Base-by-base conservation (phyloP, 768 basidiomycete species). In the Royoungia palumana region DNA sequence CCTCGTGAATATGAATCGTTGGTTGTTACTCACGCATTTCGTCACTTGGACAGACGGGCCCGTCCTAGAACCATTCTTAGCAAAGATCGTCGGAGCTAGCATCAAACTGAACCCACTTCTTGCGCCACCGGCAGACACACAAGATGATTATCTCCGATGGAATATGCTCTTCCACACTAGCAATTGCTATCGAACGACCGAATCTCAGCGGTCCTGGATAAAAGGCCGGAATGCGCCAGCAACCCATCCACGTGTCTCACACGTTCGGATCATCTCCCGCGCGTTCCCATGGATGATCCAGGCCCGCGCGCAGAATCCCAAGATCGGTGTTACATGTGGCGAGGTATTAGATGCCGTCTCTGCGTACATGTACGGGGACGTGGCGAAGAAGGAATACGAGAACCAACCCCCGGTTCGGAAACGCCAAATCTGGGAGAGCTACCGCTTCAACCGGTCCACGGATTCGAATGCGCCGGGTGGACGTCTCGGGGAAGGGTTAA, bases 121-220 rank as follows among this genome's bases (percentile, higher is more conserved):
- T 14, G 58, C 66, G 0, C 81, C 82, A 17, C 69, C 65, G 51
- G 65, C 75, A 0, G 72, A 73, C 9, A 62, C 64, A 5, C 56
- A 68, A 5, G 74, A 77, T 1, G 74, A 76, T 6, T 78, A 79
- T 60, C 69, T 89, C 37, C 79, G 76, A 40, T 89, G 87, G 85
- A 85, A 86, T 66, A 85, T 89, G 82, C 74, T 85, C 35, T 87
- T 81, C 62, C 69, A 72, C 6, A 76, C 84, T 6, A 77, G 73
- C 35, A 74, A 79, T 50, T 81, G 82, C 46, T 78, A 78, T 55
- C 78, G 82, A 48, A 85, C 82, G 5, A 74, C 70, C n/a, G 87
- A 88, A 49, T 72, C 76, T 4, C 53, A 70, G 3, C 71, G 79
- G 20, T 87, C 86, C 0, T 89, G 87, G 87, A 72, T 78, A 5